phyloP scores from a whole-genome alignment of 2,329 filamentous ascomycete genomes.

The Aspergillus hortae region DNA sequence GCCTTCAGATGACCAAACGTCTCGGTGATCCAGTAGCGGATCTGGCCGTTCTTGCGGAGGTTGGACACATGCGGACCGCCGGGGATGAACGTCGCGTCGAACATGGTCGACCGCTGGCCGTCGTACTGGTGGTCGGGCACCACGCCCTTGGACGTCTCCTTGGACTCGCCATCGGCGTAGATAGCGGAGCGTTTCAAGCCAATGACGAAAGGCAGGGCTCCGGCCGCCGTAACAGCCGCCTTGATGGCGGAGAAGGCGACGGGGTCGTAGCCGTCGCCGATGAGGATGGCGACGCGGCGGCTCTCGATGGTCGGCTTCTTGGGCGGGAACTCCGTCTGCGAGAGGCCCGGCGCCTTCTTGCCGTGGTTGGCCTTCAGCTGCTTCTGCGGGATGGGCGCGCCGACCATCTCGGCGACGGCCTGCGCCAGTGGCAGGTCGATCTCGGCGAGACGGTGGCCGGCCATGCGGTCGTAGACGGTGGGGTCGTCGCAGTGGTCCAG shows the following conservation, averaged over 20 bases:
- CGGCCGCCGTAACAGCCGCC: constrained; percentile 57
- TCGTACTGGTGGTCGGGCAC: constrained; percentile 75
- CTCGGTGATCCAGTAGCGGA: constrained; percentile 73
- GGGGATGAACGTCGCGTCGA: constrained; percentile 74
- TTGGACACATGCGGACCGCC: constrained; percentile 63
- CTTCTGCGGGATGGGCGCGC: constrained; percentile 58
- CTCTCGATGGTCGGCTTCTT: constrained; percentile 64
- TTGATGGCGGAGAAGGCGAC: constrained; percentile 64
- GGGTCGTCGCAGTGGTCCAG: constrained; percentile 64
- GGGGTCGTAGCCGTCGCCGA: constrained; percentile 73
- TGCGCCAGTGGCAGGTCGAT: constrained; percentile 69
- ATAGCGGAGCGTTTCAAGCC: constrained; percentile 55
- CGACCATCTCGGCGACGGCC: constrained; percentile 67
- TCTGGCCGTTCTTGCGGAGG: constrained; percentile 67
- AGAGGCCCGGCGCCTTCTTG: constrained; percentile 59
- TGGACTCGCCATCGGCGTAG: constrained; percentile 52
- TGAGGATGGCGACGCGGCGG: constrained; percentile 69
- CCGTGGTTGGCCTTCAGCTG: constrained; percentile 61
- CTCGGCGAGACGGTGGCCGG: constrained; percentile 59
- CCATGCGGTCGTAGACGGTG: constrained; percentile 70
- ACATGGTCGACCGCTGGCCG: constrained; percentile 72
- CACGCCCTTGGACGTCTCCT: constrained; percentile 57
- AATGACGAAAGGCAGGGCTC: constrained; percentile 70
- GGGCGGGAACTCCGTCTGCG: constrained; percentile 64
- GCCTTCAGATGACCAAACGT: constrained; percentile 79